These are phyloP conservation scores for Sedum album DNA, from an alignment of 164 flowering plant genomes.

Conservation along the genomic window DNA sequence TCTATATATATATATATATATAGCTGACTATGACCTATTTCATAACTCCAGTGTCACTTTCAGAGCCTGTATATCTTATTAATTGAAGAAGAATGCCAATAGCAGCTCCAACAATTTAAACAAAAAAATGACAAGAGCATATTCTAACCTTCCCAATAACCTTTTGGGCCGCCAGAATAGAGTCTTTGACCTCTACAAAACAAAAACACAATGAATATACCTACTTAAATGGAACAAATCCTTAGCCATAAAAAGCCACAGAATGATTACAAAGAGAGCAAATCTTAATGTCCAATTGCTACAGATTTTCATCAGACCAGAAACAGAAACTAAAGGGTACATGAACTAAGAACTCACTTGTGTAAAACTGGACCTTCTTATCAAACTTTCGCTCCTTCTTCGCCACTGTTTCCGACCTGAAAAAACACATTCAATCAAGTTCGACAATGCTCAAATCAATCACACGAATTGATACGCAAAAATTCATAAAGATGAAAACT, in stretches of 20 bases:
- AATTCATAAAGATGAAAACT: neutral
- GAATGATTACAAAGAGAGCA: no score
- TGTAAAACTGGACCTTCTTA: slow-evolving; percentile 7
- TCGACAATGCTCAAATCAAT: neutral
- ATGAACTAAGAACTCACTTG: slow-evolving; percentile 6
- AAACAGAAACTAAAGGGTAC: neutral
- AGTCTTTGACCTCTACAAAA: slow-evolving; percentile 6
- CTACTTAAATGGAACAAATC: neutral
- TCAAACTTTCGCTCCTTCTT: slow-evolving; percentile 1
- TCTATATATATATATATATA: no score
- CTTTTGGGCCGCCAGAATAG: slow-evolving; percentile 6
- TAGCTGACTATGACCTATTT: no score
- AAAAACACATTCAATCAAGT: neutral
- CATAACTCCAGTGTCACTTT: neutral
- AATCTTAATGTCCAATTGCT: no score
- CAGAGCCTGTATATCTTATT: neutral
- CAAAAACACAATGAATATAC: neutral
- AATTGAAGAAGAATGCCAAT: no score
- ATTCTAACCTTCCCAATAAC: slow-evolving; percentile 5
- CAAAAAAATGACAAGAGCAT: neutral
- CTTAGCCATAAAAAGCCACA: no score
- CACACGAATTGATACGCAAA: neutral
- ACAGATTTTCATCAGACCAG: neutral
- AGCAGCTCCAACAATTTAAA: neutral
- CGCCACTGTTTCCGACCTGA: neutral